A percentile compares a stretch with the other conserved stretches of the same genome.
phyloP scores from a whole-genome alignment of 1,139 yeast species.

The Kurtzmaniella quercitrusa region DNA sequence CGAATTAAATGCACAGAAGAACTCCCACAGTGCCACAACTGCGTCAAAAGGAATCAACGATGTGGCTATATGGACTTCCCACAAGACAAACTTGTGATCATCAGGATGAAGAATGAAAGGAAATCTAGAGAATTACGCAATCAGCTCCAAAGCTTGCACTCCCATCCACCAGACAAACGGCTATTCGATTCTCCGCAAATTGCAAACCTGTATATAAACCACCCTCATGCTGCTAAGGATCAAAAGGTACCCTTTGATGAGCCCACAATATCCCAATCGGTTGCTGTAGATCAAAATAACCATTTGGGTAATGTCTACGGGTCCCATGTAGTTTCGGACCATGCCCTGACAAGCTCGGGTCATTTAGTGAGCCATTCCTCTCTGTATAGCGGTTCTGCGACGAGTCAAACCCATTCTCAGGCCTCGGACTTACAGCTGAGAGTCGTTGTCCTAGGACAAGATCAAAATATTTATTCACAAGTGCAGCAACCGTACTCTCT shows the following conservation, averaged over 20 bases:
- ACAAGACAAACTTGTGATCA: slow-evolving; percentile 28
- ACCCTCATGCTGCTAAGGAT: neutral
- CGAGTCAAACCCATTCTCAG: neutral
- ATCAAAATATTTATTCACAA: neutral
- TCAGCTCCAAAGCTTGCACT: neutral
- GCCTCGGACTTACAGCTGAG: neutral
- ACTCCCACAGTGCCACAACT: slow-evolving; percentile 38
- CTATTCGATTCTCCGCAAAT: neutral
- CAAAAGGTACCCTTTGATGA: neutral
- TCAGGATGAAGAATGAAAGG: slow-evolving; percentile 30
- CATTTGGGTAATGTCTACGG: neutral
- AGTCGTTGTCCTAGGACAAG: neutral
- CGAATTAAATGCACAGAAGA: slow-evolving; percentile 45
- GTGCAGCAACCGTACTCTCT: neutral
- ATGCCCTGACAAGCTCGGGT: neutral
- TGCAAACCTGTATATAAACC: neutral
- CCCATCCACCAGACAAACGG: neutral
- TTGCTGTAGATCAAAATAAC: neutral
- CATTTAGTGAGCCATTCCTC: neutral
- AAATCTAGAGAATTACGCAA: slow-evolving; percentile 8
- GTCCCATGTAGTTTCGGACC: neutral
- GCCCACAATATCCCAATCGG: neutral
- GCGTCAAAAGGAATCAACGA: slow-evolving; percentile 32
- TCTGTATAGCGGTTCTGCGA: neutral
- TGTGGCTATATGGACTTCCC: slow-evolving; percentile 45